Base-by-base conservation (phyloP, 139 green algal genomes). In the Cymbomonas tetramitiformis region DNA sequence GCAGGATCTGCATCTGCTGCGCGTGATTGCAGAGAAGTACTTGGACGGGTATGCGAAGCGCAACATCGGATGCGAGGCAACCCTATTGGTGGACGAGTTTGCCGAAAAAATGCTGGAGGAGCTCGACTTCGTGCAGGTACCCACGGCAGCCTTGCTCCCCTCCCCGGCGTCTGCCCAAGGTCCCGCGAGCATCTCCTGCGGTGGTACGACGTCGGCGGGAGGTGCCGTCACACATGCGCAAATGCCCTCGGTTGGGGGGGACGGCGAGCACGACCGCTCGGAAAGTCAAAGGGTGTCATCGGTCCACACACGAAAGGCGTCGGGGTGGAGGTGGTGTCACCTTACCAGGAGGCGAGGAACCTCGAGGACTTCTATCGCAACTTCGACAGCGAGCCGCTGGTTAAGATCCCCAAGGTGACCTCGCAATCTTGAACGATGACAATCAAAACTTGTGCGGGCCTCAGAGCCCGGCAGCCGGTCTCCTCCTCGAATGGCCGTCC, bases 11-110 rank as follows among this genome's bases (percentile, higher is more conserved):
- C 83, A 83, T 64, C 76, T 94, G 46, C 93, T 94, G 74, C 62
- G 84, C 32, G 57, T 54, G 0, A 56, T 88, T 7, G 83, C 75
- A 26, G 46, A 32, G 9, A 19, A 46, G 15, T 68, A 84, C 38
- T 71, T 90, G 62, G 81, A 84, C 67, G 38, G 58, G 24, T 73
- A 15, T 9, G 70, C 46, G 2, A 64, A 68, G 33, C 38, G 59
- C 55, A 80, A 82, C n/a, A 67, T 96, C 57, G 84, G 85, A 30
- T 94, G 85, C 74, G 82, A 92, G 51, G 79, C 83, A 3, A 31
- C 86, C 74, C 77, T 96, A 30, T 85, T 97, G 48, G 84, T 96
- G 32, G 90, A 98, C 65, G 90, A 97, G 75, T 94, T 97, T 74
- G 90, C 84, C 0, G 77, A 94, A 75, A 95, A 94, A 68, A 68